Percentiles rank a stretch among this genome's conserved stretches.
Conservation (phyloP, 2,329 filamentous ascomycete species). For the Penicillium oxalicum region DNA sequence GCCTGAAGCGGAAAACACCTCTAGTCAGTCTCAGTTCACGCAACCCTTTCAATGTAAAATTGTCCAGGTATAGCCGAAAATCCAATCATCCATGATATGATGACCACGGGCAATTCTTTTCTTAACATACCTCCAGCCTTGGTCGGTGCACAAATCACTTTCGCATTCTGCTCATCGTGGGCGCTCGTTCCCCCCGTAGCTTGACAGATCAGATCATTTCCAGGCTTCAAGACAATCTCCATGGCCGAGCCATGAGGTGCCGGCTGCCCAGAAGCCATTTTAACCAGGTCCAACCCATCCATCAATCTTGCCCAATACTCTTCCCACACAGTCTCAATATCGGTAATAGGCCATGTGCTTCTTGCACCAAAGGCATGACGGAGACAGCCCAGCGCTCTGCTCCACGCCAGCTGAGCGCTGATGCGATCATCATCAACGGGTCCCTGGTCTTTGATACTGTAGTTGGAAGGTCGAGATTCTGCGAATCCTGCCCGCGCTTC, state of each 20-base stretch:
- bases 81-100: no score
- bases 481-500: constrained; percentile 58
- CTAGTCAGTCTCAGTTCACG: background rate
- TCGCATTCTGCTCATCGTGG: constrained; percentile 15
- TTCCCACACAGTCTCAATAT: constrained; percentile 38
- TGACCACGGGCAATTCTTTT: background rate
- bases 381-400: constrained; percentile 53
- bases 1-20: constrained; percentile 9
- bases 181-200: background rate
- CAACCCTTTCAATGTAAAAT: background rate
- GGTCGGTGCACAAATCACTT: constrained; percentile 33
- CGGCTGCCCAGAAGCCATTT: constrained; percentile 8
- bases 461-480: constrained; percentile 55
- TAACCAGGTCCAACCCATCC: constrained; percentile 14
- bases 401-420: constrained; percentile 59
- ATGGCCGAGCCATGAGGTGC: constrained; percentile 10
- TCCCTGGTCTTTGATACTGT: background rate
- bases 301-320: constrained; percentile 27
- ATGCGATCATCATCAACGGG: constrained; percentile 28
- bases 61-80: no score
- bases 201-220: background rate
- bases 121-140: constrained; percentile 30
- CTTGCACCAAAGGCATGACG: constrained; percentile 51
- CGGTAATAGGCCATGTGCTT: constrained; percentile 23
- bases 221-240: constrained; percentile 2